Base-by-base conservation (phyloP, 164 flowering plant genomes). In the Vitis rupestris region DNA sequence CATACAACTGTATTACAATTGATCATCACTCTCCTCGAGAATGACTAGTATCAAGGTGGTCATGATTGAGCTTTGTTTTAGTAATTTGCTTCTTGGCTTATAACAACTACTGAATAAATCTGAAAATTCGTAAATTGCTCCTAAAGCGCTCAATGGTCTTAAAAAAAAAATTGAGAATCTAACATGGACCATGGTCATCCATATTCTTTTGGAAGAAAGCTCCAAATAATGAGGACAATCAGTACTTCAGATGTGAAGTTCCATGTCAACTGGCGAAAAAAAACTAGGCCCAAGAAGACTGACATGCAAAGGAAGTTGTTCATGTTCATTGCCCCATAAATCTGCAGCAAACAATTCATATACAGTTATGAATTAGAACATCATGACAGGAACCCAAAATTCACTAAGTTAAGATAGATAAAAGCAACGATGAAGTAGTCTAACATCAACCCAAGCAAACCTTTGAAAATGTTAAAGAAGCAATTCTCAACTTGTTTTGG, bases 381-480 rank as follows among this genome's bases (percentile, higher is more conserved):
- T 11, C 16, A 27, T 59, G 16, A 53, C 4, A 47, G 49, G 63
- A 8, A 59, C n/a, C 0, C 7, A 37, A 37, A 59, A 17, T 10
- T 59, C 16, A 52, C 11, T 15, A 52, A 52, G 56, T 10, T 10
- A 23, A 23, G 27, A 23, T 10, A 1, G 29, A 30, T 7, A 57
- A 8, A 57, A 59, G 61, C 50, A 8, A 17, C 16, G 29, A 10
- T 55, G 1, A 4, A 9, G 15, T 3, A 31, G 44, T 31, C 44
- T 37, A 37, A 37, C 44, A 37, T 37, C 44, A 37, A 37, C 44
- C 7, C 7, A 5, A 13, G 64, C 9, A 9, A 37, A 77, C 83
- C 83, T 81, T 79, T 8, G 83, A 81, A 64, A 78, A 81, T 53
- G 79, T 78, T 37, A 72, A 73, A 44, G 83, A 81, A 64, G 44